These are phyloP conservation scores for Aleurites moluccanus DNA, from an alignment of 441 rosid species.

Conservation along the genomic window DNA sequence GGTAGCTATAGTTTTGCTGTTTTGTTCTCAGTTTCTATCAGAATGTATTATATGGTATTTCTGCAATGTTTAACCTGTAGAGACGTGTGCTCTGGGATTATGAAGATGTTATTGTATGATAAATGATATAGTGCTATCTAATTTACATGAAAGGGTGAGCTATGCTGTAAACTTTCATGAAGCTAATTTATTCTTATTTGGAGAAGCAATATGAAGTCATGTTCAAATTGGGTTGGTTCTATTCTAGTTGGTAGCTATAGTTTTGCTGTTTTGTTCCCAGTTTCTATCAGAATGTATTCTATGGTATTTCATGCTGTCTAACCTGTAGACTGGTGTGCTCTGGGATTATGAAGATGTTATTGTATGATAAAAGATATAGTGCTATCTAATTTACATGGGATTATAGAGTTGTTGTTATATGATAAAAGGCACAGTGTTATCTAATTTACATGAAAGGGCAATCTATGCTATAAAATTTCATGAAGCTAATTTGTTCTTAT, in stretches of 20 bases:
- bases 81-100: not conserved
- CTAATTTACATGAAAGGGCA: not conserved
- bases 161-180: not conserved
- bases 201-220: not conserved
- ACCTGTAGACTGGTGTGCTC: not conserved
- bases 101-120: not conserved
- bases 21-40: not conserved
- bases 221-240: constrained; percentile 43
- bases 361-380: not conserved
- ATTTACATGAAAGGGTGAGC: not conserved
- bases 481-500: constrained; percentile 3
- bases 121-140: not conserved
- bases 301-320: not conserved
- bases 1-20: constrained; percentile 6
- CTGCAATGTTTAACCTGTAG: not conserved
- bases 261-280: not conserved
- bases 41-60: not conserved
- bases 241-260: constrained; percentile 1
- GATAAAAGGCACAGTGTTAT: not conserved
- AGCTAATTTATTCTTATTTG: not conserved
- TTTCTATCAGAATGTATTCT: not conserved
- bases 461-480: not conserved
- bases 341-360: not conserved
- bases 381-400: not conserved
- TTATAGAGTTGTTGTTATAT: not conserved